Evolutionary conservation across 2,329 filamentous ascomycete genomes (phyloP), one percentile per base, ranked within the genome.

Genomic region (Dryadomyces quercivorus): DNA sequence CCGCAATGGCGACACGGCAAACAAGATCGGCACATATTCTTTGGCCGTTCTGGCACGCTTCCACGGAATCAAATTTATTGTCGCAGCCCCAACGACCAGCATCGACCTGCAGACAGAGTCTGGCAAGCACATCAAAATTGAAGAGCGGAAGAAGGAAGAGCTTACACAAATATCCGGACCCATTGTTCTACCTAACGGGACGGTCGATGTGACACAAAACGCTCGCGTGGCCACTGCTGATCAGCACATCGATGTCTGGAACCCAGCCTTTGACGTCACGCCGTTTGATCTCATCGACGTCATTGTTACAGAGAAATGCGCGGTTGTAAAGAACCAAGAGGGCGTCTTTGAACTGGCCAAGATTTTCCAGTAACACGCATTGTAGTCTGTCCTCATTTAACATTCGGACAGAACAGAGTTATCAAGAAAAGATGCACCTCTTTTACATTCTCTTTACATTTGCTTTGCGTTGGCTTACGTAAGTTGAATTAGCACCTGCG

Each of bases 11-110:
- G 93, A 98, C 70, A 97, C 93, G 0, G 93, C 93, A 55, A 98
- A 98, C 74, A 98, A 98, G 74, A 94, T 98, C 58, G 93, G 93
- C 52, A 98, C 93, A 0, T 97, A 98, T 67, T 80, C 85, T 54
- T 78, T 98, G 4, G 90, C 93, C 3, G 90, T 97, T n/a, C 77
- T 95, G 34, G 93, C 93, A 21, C 84, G 79, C 60, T 76, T 91
- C 64, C 93, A 98, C 63, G 87, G 88, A 18, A 78, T 97, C 64
- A 95, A 92, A 68, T 98, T 98, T 66, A 78, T 98, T 10, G 91
- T 98, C 34, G 93, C 93, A 0, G 93, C 93, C 0, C 93, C 93
- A 0, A 87, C 91, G 7, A 98, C 93, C 2, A 95, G 89, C 55
- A 93, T 98, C 61, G 93, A 98, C 65, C 73, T 95, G 36, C 75